Conservation (phyloP, 805 yeast species). For the Saturnispora bothae region DNA sequence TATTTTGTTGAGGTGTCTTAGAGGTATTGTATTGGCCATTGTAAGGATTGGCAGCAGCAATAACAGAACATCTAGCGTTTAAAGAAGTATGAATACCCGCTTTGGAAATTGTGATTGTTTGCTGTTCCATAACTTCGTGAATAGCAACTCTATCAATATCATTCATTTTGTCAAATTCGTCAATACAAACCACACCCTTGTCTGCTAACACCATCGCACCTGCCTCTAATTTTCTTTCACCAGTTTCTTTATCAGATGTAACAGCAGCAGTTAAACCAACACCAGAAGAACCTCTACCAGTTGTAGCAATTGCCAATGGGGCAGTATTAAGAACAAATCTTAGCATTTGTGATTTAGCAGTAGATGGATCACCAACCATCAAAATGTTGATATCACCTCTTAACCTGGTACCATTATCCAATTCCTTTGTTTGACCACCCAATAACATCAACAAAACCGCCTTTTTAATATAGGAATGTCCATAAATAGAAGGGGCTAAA, state of each 20-base stretch:
- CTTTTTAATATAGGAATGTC: slow-evolving; percentile 81
- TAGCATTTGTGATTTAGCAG: slow-evolving; percentile 93
- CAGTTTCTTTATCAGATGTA: slow-evolving; percentile 91
- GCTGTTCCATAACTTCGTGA: slow-evolving; percentile 99
- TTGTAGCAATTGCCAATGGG: slow-evolving; percentile 89
- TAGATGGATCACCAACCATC: slow-evolving; percentile 98
- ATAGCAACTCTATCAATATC: slow-evolving; percentile 96
- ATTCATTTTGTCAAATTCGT: slow-evolving; percentile 97
- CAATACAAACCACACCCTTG: slow-evolving; percentile 94
- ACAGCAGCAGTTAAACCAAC: slow-evolving; percentile 99
- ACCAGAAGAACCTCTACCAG: slow-evolving; percentile 99
- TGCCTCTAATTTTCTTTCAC: slow-evolving; percentile 92
- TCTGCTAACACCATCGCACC: slow-evolving; percentile 99
- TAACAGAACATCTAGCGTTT: slow-evolving; percentile 92
- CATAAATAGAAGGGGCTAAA: slow-evolving; percentile 92
- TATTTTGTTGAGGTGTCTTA: slow-evolving; percentile 92
- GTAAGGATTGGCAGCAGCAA: slow-evolving; percentile 97
- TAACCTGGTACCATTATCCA: slow-evolving; percentile 90
- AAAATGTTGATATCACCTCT: slow-evolving; percentile 95
- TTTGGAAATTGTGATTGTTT: slow-evolving; percentile 94
- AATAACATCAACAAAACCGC: slow-evolving; percentile 84
- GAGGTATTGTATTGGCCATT: slow-evolving; percentile 94
- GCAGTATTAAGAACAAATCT: slow-evolving; percentile 94
- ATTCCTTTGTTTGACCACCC: slow-evolving; percentile 90
- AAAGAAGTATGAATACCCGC: slow-evolving; percentile 96